These are phyloP conservation scores for Clathrus columnatus DNA, from an alignment of 768 basidiomycete species.

Conservation along the genomic window DNA sequence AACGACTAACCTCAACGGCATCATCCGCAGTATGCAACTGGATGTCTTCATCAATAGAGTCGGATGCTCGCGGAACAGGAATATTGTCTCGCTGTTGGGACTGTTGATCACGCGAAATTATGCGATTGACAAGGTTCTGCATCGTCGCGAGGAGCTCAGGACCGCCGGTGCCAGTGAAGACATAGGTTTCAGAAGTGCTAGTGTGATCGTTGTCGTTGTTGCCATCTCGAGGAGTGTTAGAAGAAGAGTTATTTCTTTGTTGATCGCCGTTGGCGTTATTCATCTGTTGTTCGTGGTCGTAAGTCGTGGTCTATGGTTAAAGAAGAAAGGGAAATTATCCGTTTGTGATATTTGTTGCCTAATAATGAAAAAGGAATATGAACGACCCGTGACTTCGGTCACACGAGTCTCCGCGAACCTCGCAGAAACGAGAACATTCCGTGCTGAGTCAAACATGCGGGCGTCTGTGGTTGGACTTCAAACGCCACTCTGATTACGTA, in stretches of 20 bases:
- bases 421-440: background rate
- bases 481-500: too few species aligned
- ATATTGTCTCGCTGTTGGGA: background rate
- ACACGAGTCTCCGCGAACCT: background rate
- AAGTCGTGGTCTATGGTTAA: background rate
- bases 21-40: background rate
- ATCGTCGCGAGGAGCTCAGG: conserved; percentile 5
- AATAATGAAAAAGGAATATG: background rate
- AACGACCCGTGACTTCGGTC: background rate
- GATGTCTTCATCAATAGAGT: background rate
- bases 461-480: too few species aligned
- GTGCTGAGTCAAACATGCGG: too few species aligned
- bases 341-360: background rate
- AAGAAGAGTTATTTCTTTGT: background rate
- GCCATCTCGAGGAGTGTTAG: background rate
- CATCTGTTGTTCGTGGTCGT: background rate
- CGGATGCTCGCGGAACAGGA: background rate
- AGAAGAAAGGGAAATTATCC: background rate
- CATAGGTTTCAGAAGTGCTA: background rate
- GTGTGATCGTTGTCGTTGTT: background rate
- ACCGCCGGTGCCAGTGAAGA: conserved; percentile 1
- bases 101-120: background rate
- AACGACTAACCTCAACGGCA: background rate
- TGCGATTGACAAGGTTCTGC: conserved; percentile 4
- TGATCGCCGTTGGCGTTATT: background rate